Evolutionary conservation across 1,284 basidiomycete species (phyloP), one percentile per base, ranked within the genome.

Genomic region (Papiliotrema laurentii): DNA sequence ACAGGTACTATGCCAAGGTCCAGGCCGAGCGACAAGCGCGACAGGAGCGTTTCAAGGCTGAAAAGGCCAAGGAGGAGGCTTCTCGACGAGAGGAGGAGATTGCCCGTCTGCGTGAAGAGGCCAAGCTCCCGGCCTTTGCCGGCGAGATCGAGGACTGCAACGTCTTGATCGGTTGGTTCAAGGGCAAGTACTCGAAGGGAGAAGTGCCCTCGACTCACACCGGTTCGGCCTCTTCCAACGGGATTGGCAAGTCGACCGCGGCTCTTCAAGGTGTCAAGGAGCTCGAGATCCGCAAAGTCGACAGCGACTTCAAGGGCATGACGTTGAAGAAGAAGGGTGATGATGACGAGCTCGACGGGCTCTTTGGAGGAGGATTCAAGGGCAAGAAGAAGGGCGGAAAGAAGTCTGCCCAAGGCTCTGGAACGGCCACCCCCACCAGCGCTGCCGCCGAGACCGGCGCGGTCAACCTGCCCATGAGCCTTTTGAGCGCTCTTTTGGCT

Each of bases 141-240:
- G 80, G 84, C 52, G 84, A 97, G 74, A 93, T 98, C 63, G 92
- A 98, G 76, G 96, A 98, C 73, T 97, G 92, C 76, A 58, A 53
- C 43, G 66, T 74, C 50, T 57, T 74, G 55, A 88, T 98, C 71
- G 87, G 91, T 70, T 87, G 83, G 74, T 87, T 99, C 75, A 84
- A 81, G 33, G 88, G 86, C 39, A 87, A 86, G 74, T 77, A 78
- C 51, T 78, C 78, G 27, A 78, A 63, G 47, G 62, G 64, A 21
- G 67, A 69, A 44, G 67, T 69, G 3, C 69, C 70, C 10, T 45
- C 63, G 21, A 71, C 66, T 9, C 59, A 62, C 47, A 60, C 64
- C n/a, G 61, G 60, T 7, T 18, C 16, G 18, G 25, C 4, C n/a
- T 19, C 37, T 16, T n/a, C n/a, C n/a, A 31, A 31, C 30, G 21